Evolutionary conservation across 1,284 basidiomycete genomes (phyloP).

Genomic region (Ganoderma meredithae): DNA sequence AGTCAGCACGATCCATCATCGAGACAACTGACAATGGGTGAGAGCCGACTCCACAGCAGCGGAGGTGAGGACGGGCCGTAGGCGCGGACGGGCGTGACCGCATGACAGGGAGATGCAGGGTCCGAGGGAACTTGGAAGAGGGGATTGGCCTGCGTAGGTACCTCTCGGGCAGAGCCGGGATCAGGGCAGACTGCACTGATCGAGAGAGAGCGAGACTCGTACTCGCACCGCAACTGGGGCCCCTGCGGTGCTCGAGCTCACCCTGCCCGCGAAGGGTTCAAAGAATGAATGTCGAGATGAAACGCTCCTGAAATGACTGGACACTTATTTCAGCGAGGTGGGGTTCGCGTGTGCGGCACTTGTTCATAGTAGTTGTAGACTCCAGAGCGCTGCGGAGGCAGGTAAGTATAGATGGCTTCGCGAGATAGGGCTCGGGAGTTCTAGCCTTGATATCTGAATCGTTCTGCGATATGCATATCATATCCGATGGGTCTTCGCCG

Average conservation of each 20-base stretch:
- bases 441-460: neutral
- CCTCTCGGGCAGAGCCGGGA: neutral
- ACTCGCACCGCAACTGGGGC: neutral
- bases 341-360: neutral
- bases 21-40: neutral
- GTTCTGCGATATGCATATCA: too few species aligned
- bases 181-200: neutral
- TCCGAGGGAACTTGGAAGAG: neutral
- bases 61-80: neutral
- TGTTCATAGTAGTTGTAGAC: neutral
- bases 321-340: neutral
- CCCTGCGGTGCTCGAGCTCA: neutral
- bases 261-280: neutral
- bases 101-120: neutral
- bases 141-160: neutral
- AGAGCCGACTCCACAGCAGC: neutral
- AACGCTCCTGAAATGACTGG: neutral
- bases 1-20: too few species aligned
- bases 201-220: neutral
- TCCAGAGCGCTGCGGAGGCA: neutral
- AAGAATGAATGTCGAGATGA: conserved; percentile 5
- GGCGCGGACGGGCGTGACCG: neutral
- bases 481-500: neutral
- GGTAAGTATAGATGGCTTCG: neutral
- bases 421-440: neutral